Base-by-base conservation (phyloP, 768 basidiomycete genomes). In the Rubroboletus pulcherrimus region DNA sequence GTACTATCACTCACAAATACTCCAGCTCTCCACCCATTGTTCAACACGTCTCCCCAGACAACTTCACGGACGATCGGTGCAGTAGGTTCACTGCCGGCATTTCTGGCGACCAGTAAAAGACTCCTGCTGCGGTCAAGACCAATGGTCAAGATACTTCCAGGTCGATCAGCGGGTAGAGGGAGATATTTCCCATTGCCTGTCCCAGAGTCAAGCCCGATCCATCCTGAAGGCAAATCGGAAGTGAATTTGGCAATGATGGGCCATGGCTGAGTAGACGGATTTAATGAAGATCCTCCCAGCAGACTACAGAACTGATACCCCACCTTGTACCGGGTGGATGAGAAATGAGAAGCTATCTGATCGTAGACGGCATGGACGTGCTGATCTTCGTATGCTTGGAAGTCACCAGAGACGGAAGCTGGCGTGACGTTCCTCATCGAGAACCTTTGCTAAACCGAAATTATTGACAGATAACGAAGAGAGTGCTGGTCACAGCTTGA, bases 131-230 rank as follows among this genome's bases (percentile, higher is more conserved):
- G 80, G 73, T 98, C 94, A 24, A 97, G 75, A 1, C 93, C 93
- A 40, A 98, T 77, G 17, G 89, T 93, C 77, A 85, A 81, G 47
- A 86, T 70, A 29, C 78, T 78, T 12, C 77, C 74, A 6, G 84
- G 84, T 15, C 81, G 77, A 47, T 90, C 84, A 1, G 71, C 59
- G 7, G 89, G 87, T 1, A 91, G 72, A 3, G 90, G 86, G 2
- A 98, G 81, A 73, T 98, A 98, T 79, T 99, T 98, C 43, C 97
- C 97, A 63, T 99, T 99, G 1, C 97, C 97, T 26, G 93, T 93
- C 6, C 97, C 97, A 26, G 92, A 89, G 70, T 99, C 97, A 26
- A 99, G 78, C 11, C 96, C 96, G 35, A 97, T 75, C 76, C 85
- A 91, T 26, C 92, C 88, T 19, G 84, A 74, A 14, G 88, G 81